These are phyloP conservation scores for Rhizopus delemar DNA, from an alignment of 371 early-diverging fungal species.

Conservation along the genomic window DNA sequence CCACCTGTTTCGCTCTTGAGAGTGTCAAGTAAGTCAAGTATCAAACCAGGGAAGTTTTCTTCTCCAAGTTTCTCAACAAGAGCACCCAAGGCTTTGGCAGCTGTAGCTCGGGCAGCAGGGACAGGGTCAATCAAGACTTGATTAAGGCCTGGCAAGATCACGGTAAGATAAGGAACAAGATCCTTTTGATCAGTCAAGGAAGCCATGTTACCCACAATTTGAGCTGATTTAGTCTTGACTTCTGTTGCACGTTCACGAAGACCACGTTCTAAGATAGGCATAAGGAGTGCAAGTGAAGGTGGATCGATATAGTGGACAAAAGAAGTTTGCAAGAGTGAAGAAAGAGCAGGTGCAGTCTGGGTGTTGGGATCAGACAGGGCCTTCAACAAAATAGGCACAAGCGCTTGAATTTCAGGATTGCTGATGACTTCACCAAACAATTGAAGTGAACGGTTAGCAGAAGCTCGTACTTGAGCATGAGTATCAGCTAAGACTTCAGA, in stretches of 20 bases:
- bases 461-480: conserved; percentile 87
- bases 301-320: conserved; percentile 98
- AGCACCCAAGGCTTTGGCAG: conserved; percentile 92
- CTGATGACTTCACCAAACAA: conserved; percentile 93
- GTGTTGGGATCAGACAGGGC: conserved; percentile 89
- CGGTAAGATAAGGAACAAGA: conserved; percentile 81
- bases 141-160: conserved; percentile 85
- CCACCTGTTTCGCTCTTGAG: conserved; percentile 87
- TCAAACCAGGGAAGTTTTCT: conserved; percentile 87
- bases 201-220: conserved; percentile 97
- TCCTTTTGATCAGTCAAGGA: conserved; percentile 90
- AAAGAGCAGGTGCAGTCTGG: conserved; percentile 81
- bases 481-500: conserved; percentile 91
- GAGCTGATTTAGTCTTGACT: conserved; percentile 91
- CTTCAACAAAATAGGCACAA: conserved; percentile 85
- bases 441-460: conserved; percentile 85
- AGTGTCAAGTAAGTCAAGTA: conserved; percentile 79
- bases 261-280: conserved; percentile 94
- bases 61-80: conserved; percentile 93
- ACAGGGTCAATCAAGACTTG: conserved; percentile 93
- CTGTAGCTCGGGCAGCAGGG: conserved; percentile 92
- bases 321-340: conserved; percentile 85
- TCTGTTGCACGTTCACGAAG: conserved; percentile 87
- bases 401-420: conserved; percentile 93
- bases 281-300: conserved; percentile 92